Evolutionary conservation across 495 filamentous ascomycete genomes (phyloP), one percentile per base, ranked within the genome.

Genomic region (Choiromyces venosus): DNA sequence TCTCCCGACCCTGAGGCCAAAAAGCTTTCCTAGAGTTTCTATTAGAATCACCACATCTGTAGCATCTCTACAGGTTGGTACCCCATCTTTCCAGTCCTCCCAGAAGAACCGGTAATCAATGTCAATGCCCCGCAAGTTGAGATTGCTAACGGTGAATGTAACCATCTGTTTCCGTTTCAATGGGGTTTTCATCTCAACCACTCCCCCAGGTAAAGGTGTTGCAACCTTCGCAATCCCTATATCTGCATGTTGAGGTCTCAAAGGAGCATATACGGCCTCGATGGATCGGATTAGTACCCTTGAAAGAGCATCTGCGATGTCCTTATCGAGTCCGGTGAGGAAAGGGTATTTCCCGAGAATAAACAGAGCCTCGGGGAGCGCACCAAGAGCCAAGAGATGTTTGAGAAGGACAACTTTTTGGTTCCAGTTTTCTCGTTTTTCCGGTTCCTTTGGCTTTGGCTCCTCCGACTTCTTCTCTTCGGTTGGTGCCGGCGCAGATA

Each of bases 51-150:
- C 95, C 4, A 99, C 85, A 79, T 99, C 95, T 76, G 97, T 93
- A 8, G 96, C 87, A 4, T 85, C 90, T 80, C 96, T 93, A 79
- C 95, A 98, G 14, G 96, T 83, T 2, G 96, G 96, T 38, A 98
- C 85, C 74, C 93, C 94, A 74, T 98, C 94, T 14, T 91, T 86
- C 96, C 96, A 99, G 70, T 98, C 94, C 72, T 97, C 94, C 89
- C 93, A 97, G 83, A 98, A 99, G 81, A 96, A 98, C 37, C 91
- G 87, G 79, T 96, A 97, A 66, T 81, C 79, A 21, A 81, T 75
- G 61, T 81, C 80, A 18, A 76, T 80, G 1, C 79, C 76, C 66
- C 79, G 78, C 7, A 79, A 71, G 29, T 79, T 79, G 18, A 81
- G 67, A 56, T 78, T 81, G 33, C 73, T 71, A 16, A 81, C 79